Base-by-base conservation (phyloP, 352 stramenopile genomes). In the Pythium grandisporangium region DNA sequence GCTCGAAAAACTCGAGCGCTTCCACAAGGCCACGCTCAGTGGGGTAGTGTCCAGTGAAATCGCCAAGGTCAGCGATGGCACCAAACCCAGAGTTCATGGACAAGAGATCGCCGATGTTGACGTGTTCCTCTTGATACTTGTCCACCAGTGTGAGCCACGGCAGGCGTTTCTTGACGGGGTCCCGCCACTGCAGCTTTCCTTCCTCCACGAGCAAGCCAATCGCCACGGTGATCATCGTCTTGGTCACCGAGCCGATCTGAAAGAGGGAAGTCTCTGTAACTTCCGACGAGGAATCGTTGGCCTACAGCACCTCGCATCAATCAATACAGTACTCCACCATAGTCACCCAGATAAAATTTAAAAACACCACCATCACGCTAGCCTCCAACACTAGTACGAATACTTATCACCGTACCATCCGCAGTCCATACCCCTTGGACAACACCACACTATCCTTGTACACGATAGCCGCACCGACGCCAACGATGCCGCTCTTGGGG, bases 171-270 rank as follows among this genome's bases (percentile, higher is more conserved):
- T 78, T 81, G 29, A 82, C 70, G 0, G 60, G 57, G 20, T 86
- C 67, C 19, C 50, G 40, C 70, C 70, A 86, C 2, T 42, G 42
- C 34, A 86, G 17, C 7, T 66, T 72, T 8, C 61, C 55, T 22
- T 86, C 68, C 32, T 82, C 70, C 14, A 76, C 63, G 49, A 58
- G 30, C 32, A 58, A 19, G 6, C 42, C 56, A 24, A 65, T 58
- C 4, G 42, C 56, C 1, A 65, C 43, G 11, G 61, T 60, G 22
- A 85, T 58, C 32, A 85, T 78, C 13, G 69, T 83, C 55, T 85
- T 85, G 6, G 59, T 66, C 16, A 85, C 59, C 1, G 72, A 85
- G 6, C 72, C 72, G 37, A 85, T 79, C 54, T 85, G 64, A 45
- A 85, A 85, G 42, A 80, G 45, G n/a, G 64, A 66, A 11, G 63